These are phyloP conservation scores for Pyrenula aspistea DNA, from an alignment of 495 filamentous ascomycete species.

Conservation along the genomic window DNA sequence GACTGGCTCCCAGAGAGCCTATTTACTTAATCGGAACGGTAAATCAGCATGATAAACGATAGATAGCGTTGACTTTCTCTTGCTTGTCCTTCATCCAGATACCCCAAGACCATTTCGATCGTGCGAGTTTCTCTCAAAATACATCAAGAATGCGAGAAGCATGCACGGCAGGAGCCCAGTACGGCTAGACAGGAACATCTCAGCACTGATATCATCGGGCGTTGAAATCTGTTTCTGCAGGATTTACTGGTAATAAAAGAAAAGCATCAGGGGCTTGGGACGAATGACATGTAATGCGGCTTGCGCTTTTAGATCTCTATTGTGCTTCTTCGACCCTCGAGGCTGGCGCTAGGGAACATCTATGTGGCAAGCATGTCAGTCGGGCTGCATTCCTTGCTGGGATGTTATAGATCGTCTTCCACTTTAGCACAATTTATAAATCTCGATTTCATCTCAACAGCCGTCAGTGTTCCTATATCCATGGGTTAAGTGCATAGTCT, in stretches of 20 bases:
- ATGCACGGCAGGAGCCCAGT: neutral
- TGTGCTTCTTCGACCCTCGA: neutral
- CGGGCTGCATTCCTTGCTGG: neutral
- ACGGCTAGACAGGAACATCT: neutral
- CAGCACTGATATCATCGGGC: neutral
- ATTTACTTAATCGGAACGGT: slow-evolving; percentile 37
- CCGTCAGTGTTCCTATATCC: no score
- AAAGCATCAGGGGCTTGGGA: neutral
- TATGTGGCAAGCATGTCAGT: neutral
- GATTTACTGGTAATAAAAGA: neutral
- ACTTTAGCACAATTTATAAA: neutral
- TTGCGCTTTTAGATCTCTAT: neutral
- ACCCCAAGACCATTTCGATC: slow-evolving; percentile 39
- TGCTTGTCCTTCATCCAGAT: slow-evolving; percentile 38
- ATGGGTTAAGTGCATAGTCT: no score
- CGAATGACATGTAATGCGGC: neutral
- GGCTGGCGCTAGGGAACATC: neutral
- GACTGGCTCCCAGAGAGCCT: slow-evolving; percentile 22
- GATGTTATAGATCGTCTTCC: neutral
- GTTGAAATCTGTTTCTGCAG: neutral
- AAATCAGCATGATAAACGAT: slow-evolving; percentile 48
- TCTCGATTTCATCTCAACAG: no score
- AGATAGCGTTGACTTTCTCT: slow-evolving; percentile 64
- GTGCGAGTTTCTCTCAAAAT: slow-evolving; percentile 10
- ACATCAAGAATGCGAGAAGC: neutral